These are phyloP conservation scores for Leishmania turanica DNA, from an alignment of 208 protist species.

Conservation along the genomic window DNA sequence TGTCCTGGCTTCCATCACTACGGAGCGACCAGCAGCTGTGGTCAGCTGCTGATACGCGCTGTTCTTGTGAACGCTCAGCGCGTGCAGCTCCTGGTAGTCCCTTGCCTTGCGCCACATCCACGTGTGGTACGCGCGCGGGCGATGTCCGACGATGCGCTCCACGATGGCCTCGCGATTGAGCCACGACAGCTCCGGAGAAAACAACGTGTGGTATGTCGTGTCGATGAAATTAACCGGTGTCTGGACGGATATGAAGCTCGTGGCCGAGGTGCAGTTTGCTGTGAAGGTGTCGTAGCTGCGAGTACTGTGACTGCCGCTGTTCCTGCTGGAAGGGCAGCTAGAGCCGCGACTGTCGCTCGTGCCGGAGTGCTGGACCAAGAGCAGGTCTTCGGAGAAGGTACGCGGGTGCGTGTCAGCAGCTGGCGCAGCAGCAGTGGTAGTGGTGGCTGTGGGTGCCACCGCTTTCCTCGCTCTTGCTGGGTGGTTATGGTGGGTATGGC, in stretches of 20 bases:
- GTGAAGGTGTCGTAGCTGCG: constrained; percentile 8
- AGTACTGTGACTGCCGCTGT: not conserved
- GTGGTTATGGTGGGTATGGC: not conserved
- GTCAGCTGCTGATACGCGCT: constrained; percentile 18
- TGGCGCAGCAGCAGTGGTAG: not conserved
- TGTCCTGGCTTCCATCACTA: not conserved
- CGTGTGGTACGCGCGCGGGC: constrained; percentile 32
- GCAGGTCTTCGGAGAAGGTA: not conserved
- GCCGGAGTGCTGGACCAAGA: not conserved
- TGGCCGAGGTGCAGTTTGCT: not conserved
- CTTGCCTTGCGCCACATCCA: constrained; percentile 50
- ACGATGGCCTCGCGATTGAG: constrained; percentile 35
- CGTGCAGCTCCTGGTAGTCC: constrained; percentile 34
- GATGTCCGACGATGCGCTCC: constrained; percentile 33
- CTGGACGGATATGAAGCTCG: not conserved
- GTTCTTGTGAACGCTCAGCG: constrained; percentile 31
- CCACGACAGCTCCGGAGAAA: constrained; percentile 37
- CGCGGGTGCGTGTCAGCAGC: not conserved
- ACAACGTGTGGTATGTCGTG: constrained; percentile 60
- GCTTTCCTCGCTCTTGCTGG: not conserved
- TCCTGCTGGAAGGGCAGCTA: not conserved
- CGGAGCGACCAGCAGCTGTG: too few relatives aligned
- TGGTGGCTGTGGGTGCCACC: not conserved
- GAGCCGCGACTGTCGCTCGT: not conserved
- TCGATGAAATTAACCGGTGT: constrained; percentile 35